Evolutionary conservation across 441 rosid species (phyloP).

Genomic region (Populus hybrid): DNA sequence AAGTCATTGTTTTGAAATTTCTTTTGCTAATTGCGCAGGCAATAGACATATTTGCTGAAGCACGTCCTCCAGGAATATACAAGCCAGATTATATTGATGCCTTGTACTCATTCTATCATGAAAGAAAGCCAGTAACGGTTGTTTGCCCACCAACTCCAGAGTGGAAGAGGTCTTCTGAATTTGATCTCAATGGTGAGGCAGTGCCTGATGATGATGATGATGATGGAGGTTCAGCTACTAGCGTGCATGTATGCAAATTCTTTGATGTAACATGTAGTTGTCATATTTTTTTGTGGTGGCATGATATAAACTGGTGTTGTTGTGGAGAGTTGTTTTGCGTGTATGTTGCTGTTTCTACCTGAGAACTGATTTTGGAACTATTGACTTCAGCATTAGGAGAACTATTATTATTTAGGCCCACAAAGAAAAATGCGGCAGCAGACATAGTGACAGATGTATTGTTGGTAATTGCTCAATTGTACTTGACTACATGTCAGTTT

Average conservation of each 20-base stretch:
- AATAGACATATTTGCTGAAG: constrained; percentile 70
- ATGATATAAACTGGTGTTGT: neutral
- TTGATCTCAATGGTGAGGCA: constrained; percentile 99
- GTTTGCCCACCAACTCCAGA: constrained; percentile 89
- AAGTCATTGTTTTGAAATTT: constrained; percentile 8
- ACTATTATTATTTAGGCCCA: neutral
- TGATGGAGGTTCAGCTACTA: constrained; percentile 69
- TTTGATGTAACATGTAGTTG: constrained; percentile 19
- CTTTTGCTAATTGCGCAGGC: constrained; percentile 56
- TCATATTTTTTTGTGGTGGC: constrained; percentile 5
- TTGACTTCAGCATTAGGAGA: neutral
- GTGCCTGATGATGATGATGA: constrained; percentile 85
- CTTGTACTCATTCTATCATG: constrained; percentile 85
- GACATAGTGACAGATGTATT: neutral
- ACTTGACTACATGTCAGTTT: neutral
- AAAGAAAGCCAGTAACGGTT: constrained; percentile 73
- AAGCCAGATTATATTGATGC: constrained; percentile 90
- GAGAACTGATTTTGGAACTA: neutral
- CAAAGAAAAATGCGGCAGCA: neutral
- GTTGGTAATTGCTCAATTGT: neutral
- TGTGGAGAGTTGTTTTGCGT: neutral
- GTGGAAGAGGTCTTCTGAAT: constrained; percentile 93
- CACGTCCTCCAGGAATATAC: constrained; percentile 99
- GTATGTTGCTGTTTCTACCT: neutral
- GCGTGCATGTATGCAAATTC: constrained; percentile 54